Evolutionary conservation across 495 filamentous ascomycete species (phyloP).

Genomic region (Hypoxylon crocopeplum): DNA sequence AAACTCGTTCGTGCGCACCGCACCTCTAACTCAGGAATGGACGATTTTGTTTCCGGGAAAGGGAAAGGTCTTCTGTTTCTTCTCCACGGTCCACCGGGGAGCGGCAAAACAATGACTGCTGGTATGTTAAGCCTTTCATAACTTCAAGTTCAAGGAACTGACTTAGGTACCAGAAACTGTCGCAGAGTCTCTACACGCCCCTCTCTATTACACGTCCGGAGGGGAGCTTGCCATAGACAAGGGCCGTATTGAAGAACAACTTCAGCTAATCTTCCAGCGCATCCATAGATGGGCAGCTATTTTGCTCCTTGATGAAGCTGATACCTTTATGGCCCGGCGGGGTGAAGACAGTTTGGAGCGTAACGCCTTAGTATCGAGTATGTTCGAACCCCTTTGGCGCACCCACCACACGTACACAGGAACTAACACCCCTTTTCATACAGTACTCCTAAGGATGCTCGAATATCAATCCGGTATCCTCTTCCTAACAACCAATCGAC

Average conservation of each 20-base stretch:
- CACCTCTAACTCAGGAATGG: constrained; percentile 5
- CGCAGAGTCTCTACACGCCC: constrained; percentile 16
- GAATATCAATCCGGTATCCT: constrained; percentile 83
- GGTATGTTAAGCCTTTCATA: not conserved
- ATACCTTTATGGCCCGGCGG: constrained; percentile 54
- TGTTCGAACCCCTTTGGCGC: not conserved
- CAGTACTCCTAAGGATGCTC: constrained; percentile 18
- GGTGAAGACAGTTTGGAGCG: constrained; percentile 43
- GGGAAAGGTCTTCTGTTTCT: constrained; percentile 19
- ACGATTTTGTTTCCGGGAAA: constrained; percentile 27
- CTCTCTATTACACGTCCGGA: constrained; percentile 10
- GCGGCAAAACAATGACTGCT: constrained; percentile 20
- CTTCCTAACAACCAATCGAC: constrained; percentile 79
- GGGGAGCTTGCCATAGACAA: constrained; percentile 5
- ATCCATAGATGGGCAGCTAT: constrained; percentile 49
- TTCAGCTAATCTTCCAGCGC: constrained; percentile 52
- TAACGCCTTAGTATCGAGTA: constrained; percentile 52
- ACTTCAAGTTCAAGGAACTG: not conserved
- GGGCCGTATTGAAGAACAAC: constrained; percentile 3
- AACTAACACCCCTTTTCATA: not conserved
- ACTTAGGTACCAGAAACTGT: constrained; percentile 9
- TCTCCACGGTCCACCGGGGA: constrained; percentile 17
- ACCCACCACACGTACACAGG: not conserved
- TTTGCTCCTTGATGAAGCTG: constrained; percentile 56
- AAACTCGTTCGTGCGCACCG: constrained; percentile 7